Base-by-base conservation (phyloP, 2,329 filamentous ascomycete species). In the Colletotrichum falcatum region DNA sequence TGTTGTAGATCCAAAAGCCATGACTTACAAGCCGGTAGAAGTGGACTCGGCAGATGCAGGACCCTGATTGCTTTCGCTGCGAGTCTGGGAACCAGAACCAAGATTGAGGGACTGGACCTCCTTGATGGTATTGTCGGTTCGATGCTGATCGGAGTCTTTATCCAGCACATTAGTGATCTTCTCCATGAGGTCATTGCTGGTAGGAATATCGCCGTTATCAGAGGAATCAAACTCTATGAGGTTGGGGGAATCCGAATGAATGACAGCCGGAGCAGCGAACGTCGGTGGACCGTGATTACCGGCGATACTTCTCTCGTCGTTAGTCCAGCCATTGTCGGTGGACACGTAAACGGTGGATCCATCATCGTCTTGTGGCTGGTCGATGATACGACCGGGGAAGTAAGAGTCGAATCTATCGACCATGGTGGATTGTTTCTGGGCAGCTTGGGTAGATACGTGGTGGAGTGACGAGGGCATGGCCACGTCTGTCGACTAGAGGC, bases 301-400 rank as follows among this genome's bases (percentile, higher is more conserved):
- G 9, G 37, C 20, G 28, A 59, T 46, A 20, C 53, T 63, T 16
- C 30, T 18, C 4, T 54, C 68, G n/a, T 67, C 65, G 35, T 56
- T 35, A 16, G 39, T 53, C 55, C 55, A 68, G 12, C 68, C 68
- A 23, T 71, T n/a, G 39, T 71, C 68, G 28, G 68, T 71, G 5
- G 42, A 51, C 26, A 51, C 68, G 30, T 71, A 71, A 3, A 46
- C 18, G 8, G 60, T 59, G 11, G 59, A 58, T 6, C 28, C 23
- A 7, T 39, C 30, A 20, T 62, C 64, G 8, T 30, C 49, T 26
- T 60, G 28, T 26, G 26, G 42, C n/a, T 26, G 37, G n/a, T 26
- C 23, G 11, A 56, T 33, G 37, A 56, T 12, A 1, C 23, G 61
- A 9, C 37, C 61, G 3, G 37, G 37, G 16, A 48, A 56, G 37